Evolutionary conservation across 2,329 filamentous ascomycete species (phyloP).

Genomic region (Ceratocystis huliohia): DNA sequence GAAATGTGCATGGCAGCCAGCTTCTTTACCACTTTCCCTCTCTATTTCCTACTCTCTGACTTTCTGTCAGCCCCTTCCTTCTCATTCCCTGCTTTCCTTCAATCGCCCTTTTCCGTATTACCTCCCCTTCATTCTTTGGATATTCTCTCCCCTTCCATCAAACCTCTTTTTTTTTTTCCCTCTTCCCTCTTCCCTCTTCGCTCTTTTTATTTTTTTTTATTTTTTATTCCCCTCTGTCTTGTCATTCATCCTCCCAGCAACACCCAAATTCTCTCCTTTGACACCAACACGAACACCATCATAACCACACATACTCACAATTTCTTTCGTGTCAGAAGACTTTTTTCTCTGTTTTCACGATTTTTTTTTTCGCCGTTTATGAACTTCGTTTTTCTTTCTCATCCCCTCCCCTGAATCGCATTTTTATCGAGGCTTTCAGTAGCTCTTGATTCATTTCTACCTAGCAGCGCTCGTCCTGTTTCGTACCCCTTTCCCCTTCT

Average conservation of each 20-base stretch:
- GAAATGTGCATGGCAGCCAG: constrained; percentile 8
- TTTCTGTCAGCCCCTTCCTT: constrained; percentile 5
- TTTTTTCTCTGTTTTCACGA: constrained; percentile 8
- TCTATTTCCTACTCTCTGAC: background rate
- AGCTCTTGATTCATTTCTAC: constrained; percentile 18
- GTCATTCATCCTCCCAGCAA: constrained; percentile 7
- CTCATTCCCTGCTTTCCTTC: background rate
- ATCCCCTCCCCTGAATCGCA: background rate
- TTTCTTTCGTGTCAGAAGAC: background rate
- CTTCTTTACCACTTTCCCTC: constrained; percentile 11
- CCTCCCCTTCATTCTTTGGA: constrained; percentile 15
- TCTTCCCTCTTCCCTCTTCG: constrained; percentile 3
- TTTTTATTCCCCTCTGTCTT: constrained; percentile 1
- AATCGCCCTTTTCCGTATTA: constrained; percentile 13
- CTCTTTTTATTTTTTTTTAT: background rate
- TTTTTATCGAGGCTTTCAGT: constrained; percentile 20
- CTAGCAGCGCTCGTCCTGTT: constrained; percentile 12
- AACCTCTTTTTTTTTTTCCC: constrained; percentile 20
- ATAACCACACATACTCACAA: background rate
- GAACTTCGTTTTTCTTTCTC: constrained; percentile 13
- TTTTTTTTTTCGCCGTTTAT: background rate
- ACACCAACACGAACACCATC: background rate
- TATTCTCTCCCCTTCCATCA: constrained; percentile 20
- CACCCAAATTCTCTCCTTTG: constrained; percentile 3
- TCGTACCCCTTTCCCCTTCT: constrained; percentile 6